phyloP scores from a whole-genome alignment of 2,329 filamentous ascomycete genomes.

The Aspergillus puulaauensis region DNA sequence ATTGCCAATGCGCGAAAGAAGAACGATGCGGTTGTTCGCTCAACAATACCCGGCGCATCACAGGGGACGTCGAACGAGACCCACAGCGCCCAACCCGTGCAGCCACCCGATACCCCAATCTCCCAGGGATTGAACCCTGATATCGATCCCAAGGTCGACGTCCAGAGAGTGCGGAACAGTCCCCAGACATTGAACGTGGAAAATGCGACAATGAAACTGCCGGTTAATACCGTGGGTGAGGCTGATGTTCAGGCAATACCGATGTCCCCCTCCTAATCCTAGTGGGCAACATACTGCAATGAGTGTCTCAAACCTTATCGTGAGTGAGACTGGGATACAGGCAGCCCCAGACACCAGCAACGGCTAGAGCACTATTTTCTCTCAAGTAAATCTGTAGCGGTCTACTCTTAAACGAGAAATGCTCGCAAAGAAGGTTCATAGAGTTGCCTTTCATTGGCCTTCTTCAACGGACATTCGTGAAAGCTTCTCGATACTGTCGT shows the following conservation, averaged over 20 bases:
- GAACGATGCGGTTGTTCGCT: conserved; percentile 31
- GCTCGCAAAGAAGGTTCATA: neutral
- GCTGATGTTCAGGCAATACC: neutral
- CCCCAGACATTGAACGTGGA: conserved; percentile 1
- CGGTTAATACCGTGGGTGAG: neutral
- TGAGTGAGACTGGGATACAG: conserved; percentile 6
- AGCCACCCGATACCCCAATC: neutral
- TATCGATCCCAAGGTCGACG: neutral
- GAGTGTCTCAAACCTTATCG: neutral
- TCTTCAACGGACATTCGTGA: conserved; percentile 45
- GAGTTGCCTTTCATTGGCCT: conserved; percentile 13
- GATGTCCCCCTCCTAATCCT: neutral
- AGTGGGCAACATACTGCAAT: neutral
- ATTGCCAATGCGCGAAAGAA: conserved; percentile 72
- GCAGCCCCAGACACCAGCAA: conserved; percentile 7
- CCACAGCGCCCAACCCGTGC: neutral
- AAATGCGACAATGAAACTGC: conserved; percentile 1
- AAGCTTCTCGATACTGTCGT: conserved; percentile 39
- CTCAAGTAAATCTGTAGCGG: neutral
- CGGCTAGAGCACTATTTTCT: conserved; percentile 2
- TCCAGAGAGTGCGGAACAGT: neutral
- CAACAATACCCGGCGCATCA: conserved; percentile 26
- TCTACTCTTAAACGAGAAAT: neutral
- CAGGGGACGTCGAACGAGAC: conserved; percentile 3
- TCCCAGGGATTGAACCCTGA: neutral